Evolutionary conservation across 495 filamentous ascomycete species (phyloP).

Genomic region (Xylaria flabelliformis): DNA sequence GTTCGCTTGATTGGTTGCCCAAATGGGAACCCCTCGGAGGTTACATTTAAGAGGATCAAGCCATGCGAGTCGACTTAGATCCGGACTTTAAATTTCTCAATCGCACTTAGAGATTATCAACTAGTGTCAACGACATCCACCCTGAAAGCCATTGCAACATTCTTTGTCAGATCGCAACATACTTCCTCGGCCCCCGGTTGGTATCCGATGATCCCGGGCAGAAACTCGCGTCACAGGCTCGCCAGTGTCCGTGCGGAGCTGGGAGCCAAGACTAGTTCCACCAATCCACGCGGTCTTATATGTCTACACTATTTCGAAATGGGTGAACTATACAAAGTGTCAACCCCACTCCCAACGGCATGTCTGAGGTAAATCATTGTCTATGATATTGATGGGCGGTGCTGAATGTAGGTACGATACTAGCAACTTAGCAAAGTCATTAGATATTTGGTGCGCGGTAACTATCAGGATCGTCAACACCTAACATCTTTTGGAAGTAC

Average conservation of each 20-base stretch:
- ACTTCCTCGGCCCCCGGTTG: not conserved
- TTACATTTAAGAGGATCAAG: slow-evolving; percentile 2
- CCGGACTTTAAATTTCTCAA: not conserved
- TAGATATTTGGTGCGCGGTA: not conserved
- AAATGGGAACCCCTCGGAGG: not conserved
- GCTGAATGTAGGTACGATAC: not conserved
- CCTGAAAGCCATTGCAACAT: not conserved
- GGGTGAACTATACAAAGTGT: not conserved
- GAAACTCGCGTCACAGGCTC: not conserved
- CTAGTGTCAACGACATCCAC: not conserved
- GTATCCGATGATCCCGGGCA: not conserved
- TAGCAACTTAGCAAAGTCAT: not conserved
- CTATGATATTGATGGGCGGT: not conserved
- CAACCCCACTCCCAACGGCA: not conserved
- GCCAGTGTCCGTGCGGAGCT: not conserved
- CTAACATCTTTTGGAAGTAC: not conserved
- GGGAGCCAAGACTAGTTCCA: not conserved
- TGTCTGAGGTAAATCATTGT: not conserved
- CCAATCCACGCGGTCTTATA: not conserved
- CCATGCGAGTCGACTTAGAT: not conserved
- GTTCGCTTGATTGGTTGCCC: not conserved
- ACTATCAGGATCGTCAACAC: not conserved
- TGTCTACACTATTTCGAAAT: not conserved
- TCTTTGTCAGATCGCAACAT: not conserved
- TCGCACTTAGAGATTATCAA: not conserved